Conservation (phyloP, 768 basidiomycete species). For the Coprinopsis cinerea region DNA sequence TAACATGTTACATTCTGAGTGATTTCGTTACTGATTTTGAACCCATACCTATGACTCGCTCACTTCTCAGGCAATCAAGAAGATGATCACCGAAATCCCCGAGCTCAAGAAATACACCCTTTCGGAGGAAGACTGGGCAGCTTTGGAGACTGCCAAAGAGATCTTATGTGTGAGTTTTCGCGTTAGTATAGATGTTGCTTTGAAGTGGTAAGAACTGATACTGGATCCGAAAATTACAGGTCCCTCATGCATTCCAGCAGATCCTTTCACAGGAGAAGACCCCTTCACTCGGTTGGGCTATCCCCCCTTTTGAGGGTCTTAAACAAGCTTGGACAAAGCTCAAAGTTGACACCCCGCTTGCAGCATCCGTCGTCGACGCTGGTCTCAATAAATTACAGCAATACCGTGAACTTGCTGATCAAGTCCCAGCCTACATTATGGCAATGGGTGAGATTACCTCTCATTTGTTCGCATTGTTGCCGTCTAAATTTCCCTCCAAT, state of each 20-base stretch:
- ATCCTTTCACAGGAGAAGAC: neutral
- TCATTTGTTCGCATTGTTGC: no score
- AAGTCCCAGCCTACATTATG: neutral
- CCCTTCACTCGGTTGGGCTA: neutral
- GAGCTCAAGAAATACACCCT: constrained; percentile 5
- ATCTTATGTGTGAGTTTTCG: constrained; percentile 1
- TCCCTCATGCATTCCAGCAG: constrained; percentile 2
- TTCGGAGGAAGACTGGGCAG: neutral
- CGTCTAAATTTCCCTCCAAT: no score
- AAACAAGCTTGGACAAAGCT: neutral
- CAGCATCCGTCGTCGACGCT: neutral
- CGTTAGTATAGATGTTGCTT: no score
- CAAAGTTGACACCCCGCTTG: neutral
- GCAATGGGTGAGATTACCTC: constrained; percentile 3
- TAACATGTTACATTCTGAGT: no score
- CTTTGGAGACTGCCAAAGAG: neutral
- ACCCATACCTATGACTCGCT: neutral
- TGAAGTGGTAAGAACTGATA: neutral
- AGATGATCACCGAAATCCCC: neutral
- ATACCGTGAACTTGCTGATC: neutral
- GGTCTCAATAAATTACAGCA: neutral
- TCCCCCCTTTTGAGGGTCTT: neutral
- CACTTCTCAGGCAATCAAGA: neutral
- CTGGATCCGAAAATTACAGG: neutral
- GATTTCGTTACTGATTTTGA: neutral